Evolutionary conservation across 163 green algal genomes (phyloP), one percentile per base, ranked within the genome.

Genomic region (Scenedesmus sp.): DNA sequence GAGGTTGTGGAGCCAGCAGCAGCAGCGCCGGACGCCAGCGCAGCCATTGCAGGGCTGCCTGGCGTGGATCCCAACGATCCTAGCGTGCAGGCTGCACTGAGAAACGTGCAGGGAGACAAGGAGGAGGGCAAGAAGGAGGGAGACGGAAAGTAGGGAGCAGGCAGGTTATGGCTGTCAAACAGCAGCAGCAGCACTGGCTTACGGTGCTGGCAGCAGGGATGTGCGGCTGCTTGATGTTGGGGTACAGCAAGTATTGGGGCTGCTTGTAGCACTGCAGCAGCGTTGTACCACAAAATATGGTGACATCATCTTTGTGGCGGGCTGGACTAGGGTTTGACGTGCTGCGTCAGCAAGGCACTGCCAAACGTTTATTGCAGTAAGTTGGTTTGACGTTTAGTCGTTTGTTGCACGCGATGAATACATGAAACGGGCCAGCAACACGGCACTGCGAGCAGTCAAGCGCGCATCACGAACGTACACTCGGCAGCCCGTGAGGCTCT

Each of bases 31-130:
- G 66, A 92, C 87, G 70, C 95, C 0, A 94, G 88, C 13, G 92
- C 91, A 46, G 92, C 96, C 55, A 91, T 97, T 46, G 93, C 91
- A 9, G 89, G 77, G 2, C 88, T 97, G 89, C 94, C 94, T 23
- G 95, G 95, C 1, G 95, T 97, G 46, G 93, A 97, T 76, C 88
- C 93, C 60, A 94, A 93, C 70, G 89, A 95, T 91, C 91, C 93
- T 6, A 90, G 57, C 9, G 87, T 96, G 88, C 86, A 95, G 91
- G 84, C 83, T 55, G 91, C 92, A 3, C n/a, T 95, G 16, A 86
- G 67, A 56, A 93, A 87, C 62, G 26, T 94, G 59, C 87, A 91
- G 79, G 34, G 23, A 13, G 57, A 84, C 13, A 87, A 93, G 34
- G 82, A 91, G n/a, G 88, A 94, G 3, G 55, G 67, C 54, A 52